Base-by-base conservation (phyloP, 129 eudicot genomes). In the Chrysanthemum lavandulifolium region DNA sequence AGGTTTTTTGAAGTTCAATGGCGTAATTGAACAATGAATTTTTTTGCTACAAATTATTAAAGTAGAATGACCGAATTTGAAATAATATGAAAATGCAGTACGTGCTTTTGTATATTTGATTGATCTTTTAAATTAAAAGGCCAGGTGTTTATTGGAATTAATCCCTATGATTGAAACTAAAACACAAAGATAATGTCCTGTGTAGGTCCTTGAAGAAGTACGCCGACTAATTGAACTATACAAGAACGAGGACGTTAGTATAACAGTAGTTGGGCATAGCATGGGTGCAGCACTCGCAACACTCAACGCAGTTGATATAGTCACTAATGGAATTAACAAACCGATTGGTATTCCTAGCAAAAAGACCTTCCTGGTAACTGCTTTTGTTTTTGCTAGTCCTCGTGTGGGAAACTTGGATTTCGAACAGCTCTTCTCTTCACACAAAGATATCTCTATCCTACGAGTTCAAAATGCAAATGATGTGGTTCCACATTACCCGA, bases 261-360 rank as follows among this genome's bases (percentile, higher is more conserved):
- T 94, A 76, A 94, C 96, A 0, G 68, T 84, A 0, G 84, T 85
- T 1, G 98, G 97, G 4, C 98, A 94, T 81, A 94, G 98, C 75
- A 78, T 94, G 76, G 98, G 98, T 0, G 97, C 85, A 0, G 90
- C 98, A 2, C 76, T 94, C 0, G 89, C 91, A 2, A 90, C 97
- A 10, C 72, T 94, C 15, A 90, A 86, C 21, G 98, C 98, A 23
- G 82, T 69, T 9, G 98, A 94, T 79, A 90, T 94, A 31, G 89
- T 84, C 3, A 27, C 73, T 43, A 94, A 94, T 57, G 87, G 81
- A 13, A 65, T 67, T 67, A 87, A 90, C 89, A 82, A 61, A 78
- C 83, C 95, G 1, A 67, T 13, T 58, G 75, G 43, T 43, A 66
- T 8, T 51, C 89, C 88, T 43, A 54, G 75, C 55, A 75, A 53